Percentiles rank a stretch among this genome's conserved stretches.
Evolutionary conservation across 1,284 basidiomycete species (phyloP).

Genomic region (Apiotrichum gracile): DNA sequence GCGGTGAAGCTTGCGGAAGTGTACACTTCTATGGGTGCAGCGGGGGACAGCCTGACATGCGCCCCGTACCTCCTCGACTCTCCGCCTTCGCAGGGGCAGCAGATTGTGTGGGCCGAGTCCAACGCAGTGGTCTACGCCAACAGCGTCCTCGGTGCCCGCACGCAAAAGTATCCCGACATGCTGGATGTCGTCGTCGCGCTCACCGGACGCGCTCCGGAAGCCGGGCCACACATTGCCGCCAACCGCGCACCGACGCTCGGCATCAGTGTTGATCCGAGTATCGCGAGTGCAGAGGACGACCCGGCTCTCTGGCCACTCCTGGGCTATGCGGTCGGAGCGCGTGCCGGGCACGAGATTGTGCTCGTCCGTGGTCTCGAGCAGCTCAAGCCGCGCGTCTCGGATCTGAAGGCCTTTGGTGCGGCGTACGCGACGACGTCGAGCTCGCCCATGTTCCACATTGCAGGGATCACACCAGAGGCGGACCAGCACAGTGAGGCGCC

Average conservation of each 20-base stretch:
- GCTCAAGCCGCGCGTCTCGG: neutral
- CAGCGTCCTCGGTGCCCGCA: conserved; percentile 10
- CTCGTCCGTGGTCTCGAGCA: conserved; percentile 7
- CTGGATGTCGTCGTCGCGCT: conserved; percentile 12
- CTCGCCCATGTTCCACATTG: conserved; percentile 13
- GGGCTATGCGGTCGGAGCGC: conserved; percentile 4
- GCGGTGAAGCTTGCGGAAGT: neutral
- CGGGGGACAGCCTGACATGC: conserved; percentile 1
- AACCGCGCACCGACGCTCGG: neutral
- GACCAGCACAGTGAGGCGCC: neutral
- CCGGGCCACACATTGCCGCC: neutral
- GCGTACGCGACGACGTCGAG: conserved; percentile 8
- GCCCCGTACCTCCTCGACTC: conserved; percentile 13
- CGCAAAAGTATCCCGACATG: conserved; percentile 15
- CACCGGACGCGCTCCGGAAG: conserved; percentile 8
- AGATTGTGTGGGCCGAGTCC: conserved; percentile 10
- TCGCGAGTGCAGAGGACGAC: neutral
- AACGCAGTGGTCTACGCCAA: conserved; percentile 13
- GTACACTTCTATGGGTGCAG: conserved; percentile 3
- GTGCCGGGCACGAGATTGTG: neutral
- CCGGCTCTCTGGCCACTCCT: conserved; percentile 3
- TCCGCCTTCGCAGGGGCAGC: neutral
- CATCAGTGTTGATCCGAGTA: neutral
- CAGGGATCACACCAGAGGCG: conserved; percentile 10
- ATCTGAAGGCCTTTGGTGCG: conserved; percentile 13